Percentiles rank a stretch among this genome's conserved stretches.
These are phyloP conservation scores for Suillus bovinus DNA, from an alignment of 768 basidiomycete genomes.

Conservation along the genomic window DNA sequence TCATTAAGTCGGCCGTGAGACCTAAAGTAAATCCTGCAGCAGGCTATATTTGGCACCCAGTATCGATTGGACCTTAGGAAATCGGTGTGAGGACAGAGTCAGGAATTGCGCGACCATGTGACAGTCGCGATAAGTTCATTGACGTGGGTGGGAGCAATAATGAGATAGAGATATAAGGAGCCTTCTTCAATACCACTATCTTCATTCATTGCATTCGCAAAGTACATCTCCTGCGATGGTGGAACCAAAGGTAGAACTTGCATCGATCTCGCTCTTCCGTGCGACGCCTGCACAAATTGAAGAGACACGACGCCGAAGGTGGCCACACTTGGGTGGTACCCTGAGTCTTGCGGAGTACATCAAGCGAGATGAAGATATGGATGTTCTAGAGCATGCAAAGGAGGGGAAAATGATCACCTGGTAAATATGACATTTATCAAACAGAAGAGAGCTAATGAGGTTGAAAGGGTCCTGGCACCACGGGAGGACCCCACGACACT, in stretches of 20 bases:
- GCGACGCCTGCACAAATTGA: slow-evolving; percentile 49
- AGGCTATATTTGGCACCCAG: slow-evolving; percentile 2
- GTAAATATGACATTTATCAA: slow-evolving; percentile 28
- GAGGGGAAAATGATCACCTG: slow-evolving; percentile 52
- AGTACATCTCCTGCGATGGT: slow-evolving; percentile 2
- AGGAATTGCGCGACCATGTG: background rate
- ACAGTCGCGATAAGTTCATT: background rate
- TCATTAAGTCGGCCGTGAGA: no score
- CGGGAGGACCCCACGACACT: slow-evolving; percentile 44
- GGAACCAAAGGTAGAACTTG: slow-evolving; percentile 14
- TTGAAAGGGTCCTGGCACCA: slow-evolving; percentile 56
- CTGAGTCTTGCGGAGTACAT: slow-evolving; percentile 48
- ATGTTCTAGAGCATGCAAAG: slow-evolving; percentile 42
- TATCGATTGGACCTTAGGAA: background rate
- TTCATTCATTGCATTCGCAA: background rate
- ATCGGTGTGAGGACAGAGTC: background rate
- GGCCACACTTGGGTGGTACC: slow-evolving; percentile 44
- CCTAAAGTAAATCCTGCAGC: no score
- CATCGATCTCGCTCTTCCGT: slow-evolving; percentile 42
- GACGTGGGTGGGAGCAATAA: background rate
- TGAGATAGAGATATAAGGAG: background rate
- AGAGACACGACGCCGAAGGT: slow-evolving; percentile 41
- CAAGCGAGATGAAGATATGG: slow-evolving; percentile 40
- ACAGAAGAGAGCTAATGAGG: background rate
- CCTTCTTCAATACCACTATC: background rate